Conservation (phyloP, 2,329 filamentous ascomycete genomes). For the Epichloe festucae region DNA sequence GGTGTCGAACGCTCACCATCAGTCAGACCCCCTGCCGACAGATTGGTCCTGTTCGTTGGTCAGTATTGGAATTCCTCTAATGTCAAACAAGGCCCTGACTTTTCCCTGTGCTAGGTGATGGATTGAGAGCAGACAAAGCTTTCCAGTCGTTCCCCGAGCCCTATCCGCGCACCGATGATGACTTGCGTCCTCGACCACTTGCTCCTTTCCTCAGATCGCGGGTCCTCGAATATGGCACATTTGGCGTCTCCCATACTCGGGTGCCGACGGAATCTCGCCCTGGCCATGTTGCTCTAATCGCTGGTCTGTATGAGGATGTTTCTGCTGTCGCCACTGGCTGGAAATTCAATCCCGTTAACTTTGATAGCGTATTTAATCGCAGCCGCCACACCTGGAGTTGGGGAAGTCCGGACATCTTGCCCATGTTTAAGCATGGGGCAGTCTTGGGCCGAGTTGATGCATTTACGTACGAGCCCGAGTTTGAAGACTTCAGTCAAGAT, state of each 20-base stretch:
- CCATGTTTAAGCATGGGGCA: conserved; percentile 94
- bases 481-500: conserved; percentile 81
- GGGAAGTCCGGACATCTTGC: conserved; percentile 94
- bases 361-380: conserved; percentile 96
- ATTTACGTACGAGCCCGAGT: conserved; percentile 70
- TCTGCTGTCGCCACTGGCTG: conserved; percentile 94
- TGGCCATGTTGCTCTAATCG: conserved; percentile 92
- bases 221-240: conserved; percentile 80
- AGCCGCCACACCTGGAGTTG: conserved; percentile 98
- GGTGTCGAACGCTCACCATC: conserved; percentile 47
- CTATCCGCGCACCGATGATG: conserved; percentile 51
- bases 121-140: conserved; percentile 91
- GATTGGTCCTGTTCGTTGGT: conserved; percentile 75
- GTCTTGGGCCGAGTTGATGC: conserved; percentile 76
- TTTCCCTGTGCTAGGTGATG: conserved; percentile 49
- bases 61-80: conserved; percentile 35
- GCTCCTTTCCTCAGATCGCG: conserved; percentile 85
- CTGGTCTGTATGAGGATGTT: conserved; percentile 93
- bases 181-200: conserved; percentile 63
- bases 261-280: conserved; percentile 94
- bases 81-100: background rate
- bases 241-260: conserved; percentile 91
- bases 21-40: conserved; percentile 71
- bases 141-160: conserved; percentile 90
- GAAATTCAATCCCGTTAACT: conserved; percentile 97